Conservation (phyloP, 2,329 filamentous ascomycete species). For the Plectosphaerella sp. region DNA sequence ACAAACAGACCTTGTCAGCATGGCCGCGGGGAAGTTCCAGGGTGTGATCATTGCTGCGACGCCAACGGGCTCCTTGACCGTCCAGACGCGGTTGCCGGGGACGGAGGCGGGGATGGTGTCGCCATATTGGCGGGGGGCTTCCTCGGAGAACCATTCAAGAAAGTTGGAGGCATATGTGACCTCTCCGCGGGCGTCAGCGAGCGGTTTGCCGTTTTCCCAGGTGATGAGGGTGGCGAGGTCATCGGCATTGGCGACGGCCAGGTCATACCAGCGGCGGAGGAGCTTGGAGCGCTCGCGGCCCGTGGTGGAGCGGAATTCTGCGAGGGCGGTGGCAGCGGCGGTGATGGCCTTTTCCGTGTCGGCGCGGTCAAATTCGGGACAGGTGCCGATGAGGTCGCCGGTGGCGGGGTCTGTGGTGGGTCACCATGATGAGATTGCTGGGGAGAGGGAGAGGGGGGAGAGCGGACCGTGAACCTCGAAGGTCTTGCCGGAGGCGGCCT, state of each 20-base stretch:
- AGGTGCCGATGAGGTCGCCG: conserved; percentile 73
- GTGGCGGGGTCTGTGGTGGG: conserved; percentile 68
- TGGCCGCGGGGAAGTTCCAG: conserved; percentile 80
- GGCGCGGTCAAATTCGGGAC: conserved; percentile 74
- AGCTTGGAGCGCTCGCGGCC: conserved; percentile 71
- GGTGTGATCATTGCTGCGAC: conserved; percentile 81
- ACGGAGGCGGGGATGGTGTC: conserved; percentile 68
- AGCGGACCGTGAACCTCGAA: conserved; percentile 73
- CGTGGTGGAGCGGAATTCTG: conserved; percentile 64
- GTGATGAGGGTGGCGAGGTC: conserved; percentile 81
- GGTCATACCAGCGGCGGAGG: conserved; percentile 75
- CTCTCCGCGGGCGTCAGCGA: conserved; percentile 70
- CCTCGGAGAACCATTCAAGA: conserved; percentile 78
- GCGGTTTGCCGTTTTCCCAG: conserved; percentile 85
- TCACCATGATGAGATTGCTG: background rate
- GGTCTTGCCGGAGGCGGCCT: conserved; percentile 80
- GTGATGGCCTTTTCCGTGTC: conserved; percentile 80
- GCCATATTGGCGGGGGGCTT: conserved; percentile 70
- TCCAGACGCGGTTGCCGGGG: conserved; percentile 70
- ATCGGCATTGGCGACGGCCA: conserved; percentile 73
- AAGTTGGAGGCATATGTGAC: conserved; percentile 70
- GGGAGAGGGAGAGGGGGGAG: background rate
- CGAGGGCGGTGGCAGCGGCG: conserved; percentile 74
- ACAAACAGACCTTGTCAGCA: conserved; percentile 30
- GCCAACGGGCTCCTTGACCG: conserved; percentile 77